phyloP scores from a whole-genome alignment of 768 basidiomycete genomes.

The Pleurotus pulmonarius region DNA sequence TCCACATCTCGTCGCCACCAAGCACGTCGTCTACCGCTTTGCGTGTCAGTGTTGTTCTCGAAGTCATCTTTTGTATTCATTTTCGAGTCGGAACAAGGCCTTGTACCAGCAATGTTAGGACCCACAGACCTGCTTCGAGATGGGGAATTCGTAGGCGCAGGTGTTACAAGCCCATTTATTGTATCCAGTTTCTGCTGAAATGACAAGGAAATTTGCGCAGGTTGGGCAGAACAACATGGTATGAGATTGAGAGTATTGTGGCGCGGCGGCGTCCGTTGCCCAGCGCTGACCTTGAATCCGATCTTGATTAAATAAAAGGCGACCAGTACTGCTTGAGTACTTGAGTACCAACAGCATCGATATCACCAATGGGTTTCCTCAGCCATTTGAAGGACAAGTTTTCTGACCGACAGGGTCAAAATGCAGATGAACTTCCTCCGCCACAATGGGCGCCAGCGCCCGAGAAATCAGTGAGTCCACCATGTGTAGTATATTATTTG shows the following conservation, averaged over 20 bases:
- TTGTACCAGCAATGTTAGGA: not conserved
- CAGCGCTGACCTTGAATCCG: too few species aligned
- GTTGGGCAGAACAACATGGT: slow-evolving; percentile 92
- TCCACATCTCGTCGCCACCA: slow-evolving; percentile 92
- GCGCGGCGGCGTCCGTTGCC: not conserved
- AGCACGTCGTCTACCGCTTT: slow-evolving; percentile 95
- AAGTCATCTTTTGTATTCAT: slow-evolving; percentile 70
- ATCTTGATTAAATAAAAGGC: too few species aligned
- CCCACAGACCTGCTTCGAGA: slow-evolving; percentile 67
- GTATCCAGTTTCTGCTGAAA: slow-evolving; percentile 72
- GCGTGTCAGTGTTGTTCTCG: slow-evolving; percentile 78
- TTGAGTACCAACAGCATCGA: not conserved
- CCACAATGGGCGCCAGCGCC: slow-evolving; percentile 61
- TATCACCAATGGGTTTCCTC: slow-evolving; percentile 1
- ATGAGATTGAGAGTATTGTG: not conserved
- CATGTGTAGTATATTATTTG: too few species aligned
- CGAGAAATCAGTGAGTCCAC: slow-evolving; percentile 36
- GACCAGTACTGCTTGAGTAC: not conserved
- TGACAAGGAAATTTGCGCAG: slow-evolving; percentile 83
- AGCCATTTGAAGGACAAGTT: not conserved
- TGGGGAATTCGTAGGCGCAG: slow-evolving; percentile 94
- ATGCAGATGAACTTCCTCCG: slow-evolving; percentile 19
- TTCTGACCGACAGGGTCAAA: not conserved
- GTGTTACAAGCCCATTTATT: slow-evolving; percentile 94
- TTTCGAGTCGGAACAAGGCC: not conserved